Evolutionary conservation across 2,329 filamentous ascomycete species (phyloP), one percentile per base, ranked within the genome.

Genomic region (Colletotrichum cordylinicola): DNA sequence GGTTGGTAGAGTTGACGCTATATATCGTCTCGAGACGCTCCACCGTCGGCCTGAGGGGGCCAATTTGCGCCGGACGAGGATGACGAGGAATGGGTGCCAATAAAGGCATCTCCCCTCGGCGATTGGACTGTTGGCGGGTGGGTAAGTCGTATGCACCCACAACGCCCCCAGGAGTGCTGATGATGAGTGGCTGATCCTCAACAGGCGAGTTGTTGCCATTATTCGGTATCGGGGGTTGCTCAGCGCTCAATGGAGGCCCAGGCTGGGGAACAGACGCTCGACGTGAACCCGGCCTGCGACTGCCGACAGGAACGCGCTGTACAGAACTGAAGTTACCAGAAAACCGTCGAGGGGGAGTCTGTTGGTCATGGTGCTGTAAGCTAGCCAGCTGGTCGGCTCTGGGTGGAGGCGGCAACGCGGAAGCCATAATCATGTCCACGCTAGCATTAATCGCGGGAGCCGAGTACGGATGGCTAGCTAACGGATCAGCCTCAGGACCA

Each of bases 161-260:
- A 10, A 92, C 86, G 18, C 91, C 91, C 12, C 83, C 87, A 2
- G 90, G 90, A 5, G 91, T 92, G 81, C 90, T 92, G 81, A 92
- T 91, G 70, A 92, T 92, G 31, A 92, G 84, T 6, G 91, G 90
- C 69, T 88, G 87, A 48, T 91, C 90, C 31, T 88, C 84, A 5
- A 77, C 76, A 7, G 81, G 67, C 29, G 79, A 69, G 69, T 77
- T 75, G 62, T 76, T 64, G 35, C 78, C 76, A 3, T 79, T 78
- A 43, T 75, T 75, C 58, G 74, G 21, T 39, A 69, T 58, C 12
- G 66, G 72, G 5, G 74, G 70, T 10, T 52, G 67, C 16, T 24
- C 64, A 18, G 8, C 74, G 74, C 29, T 64, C 64, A 43, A 58
- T n/a, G 67, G 76, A n/a, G 71, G 60, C 18, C 60, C 61, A 31